These are phyloP conservation scores for Stromatinia cepivora DNA, from an alignment of 2,329 filamentous ascomycete species.

Conservation along the genomic window DNA sequence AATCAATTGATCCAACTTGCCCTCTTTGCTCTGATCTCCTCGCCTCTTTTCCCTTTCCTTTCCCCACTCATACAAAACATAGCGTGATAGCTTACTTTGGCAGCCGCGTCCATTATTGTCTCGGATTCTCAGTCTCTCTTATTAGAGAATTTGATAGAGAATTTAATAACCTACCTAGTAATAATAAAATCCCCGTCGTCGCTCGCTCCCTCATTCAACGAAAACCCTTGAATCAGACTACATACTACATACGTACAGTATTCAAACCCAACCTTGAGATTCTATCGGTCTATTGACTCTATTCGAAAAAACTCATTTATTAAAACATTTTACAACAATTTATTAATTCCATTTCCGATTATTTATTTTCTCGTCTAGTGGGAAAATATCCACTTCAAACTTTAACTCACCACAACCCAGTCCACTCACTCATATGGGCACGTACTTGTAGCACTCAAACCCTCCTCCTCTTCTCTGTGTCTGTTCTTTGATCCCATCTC, in stretches of 20 bases:
- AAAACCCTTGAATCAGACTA: not conserved
- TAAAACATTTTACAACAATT: not conserved
- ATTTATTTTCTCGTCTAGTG: not conserved
- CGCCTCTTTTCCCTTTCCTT: not conserved
- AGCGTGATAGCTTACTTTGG: slow-evolving; percentile 19
- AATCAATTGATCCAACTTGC: not conserved
- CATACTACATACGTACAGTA: no score
- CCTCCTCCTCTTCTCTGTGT: not conserved
- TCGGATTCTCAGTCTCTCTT: not conserved
- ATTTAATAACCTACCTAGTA: not conserved
- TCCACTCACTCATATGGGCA: not conserved
- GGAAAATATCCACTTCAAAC: not conserved
- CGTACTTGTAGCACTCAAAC: not conserved
- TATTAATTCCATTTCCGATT: not conserved
- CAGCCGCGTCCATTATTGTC: slow-evolving; percentile 5
- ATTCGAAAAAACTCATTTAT: not conserved
- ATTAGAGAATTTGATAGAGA: not conserved
- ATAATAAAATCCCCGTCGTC: not conserved
- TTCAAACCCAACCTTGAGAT: no score
- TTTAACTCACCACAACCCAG: not conserved
- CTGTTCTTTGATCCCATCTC: not conserved
- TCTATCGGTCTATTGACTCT: no score
- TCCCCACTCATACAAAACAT: slow-evolving; percentile 23
- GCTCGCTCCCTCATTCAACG: not conserved
- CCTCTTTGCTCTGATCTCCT: not conserved